Evolutionary conservation across 257 asterid species (phyloP), one percentile per base, ranked within the genome.

Genomic region (Solanum sitiens): DNA sequence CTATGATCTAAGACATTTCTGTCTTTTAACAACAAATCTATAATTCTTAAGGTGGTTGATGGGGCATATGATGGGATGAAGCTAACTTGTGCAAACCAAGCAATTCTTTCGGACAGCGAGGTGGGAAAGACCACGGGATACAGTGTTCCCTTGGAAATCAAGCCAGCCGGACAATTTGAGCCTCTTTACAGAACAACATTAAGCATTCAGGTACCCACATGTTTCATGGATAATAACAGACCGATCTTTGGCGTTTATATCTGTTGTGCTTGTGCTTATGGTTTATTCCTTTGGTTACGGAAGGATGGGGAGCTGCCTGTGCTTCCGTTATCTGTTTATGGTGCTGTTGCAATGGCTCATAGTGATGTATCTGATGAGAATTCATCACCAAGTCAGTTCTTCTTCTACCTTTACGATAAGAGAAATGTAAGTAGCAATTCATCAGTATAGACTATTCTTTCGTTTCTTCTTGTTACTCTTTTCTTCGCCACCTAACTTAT

Each of bases 271-370:
- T 67, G 32, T 14, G 45, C 68, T 68, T 21, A 72, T 10, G 32
- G 9, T 86, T 79, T 70, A 44, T 84, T 80, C 87, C 87, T 91
- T 82, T 68, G 76, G 20, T 65, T 79, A 83, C 25, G 44, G 70
- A 89, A 96, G 99, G 99, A 97, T 84, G 99, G 98, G 25, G 99
- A 97, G 92, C 91, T 95, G 70, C 99, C 99, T 73, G 98, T 97
- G 89, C 98, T 97, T 87, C 99, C 99, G 3, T 88, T 97, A 39
- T 97, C 99, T 10, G 99, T 97, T 85, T 97, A 95, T 68, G 99
- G 99, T 70, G 95, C 99, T 42, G 94, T 97, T 89, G 96, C 95
- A 68, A 95, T 97, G 99, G 98, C 98, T 85, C 98, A 97, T 83
- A 94, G 92, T 83, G 97, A 92, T 80, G 94, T 90, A 86, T 93